These are phyloP conservation scores for Prunus davidiana DNA, from an alignment of 306 rosid species.

Conservation along the genomic window DNA sequence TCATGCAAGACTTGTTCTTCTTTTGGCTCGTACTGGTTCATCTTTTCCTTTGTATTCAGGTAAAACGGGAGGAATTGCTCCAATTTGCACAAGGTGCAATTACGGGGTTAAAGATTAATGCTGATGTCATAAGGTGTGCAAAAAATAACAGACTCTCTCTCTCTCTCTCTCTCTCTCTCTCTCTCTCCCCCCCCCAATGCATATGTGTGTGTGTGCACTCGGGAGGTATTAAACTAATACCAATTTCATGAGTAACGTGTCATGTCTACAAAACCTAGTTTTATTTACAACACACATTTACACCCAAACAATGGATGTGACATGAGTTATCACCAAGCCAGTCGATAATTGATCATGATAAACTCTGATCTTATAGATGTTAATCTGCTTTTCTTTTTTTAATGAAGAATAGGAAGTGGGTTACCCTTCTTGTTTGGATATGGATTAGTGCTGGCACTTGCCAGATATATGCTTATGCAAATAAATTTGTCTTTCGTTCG, in stretches of 20 bases:
- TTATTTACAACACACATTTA: background rate
- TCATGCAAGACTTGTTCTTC: background rate
- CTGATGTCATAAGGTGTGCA: slow-evolving; percentile 70
- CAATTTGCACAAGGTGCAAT: slow-evolving; percentile 98
- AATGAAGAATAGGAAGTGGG: background rate
- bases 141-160: slow-evolving; percentile 20
- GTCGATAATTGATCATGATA: background rate
- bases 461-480: background rate
- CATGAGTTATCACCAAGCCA: background rate
- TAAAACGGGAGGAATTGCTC: slow-evolving; percentile 94
- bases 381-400: background rate
- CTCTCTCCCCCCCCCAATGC: no score
- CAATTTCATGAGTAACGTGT: slow-evolving; percentile 5
- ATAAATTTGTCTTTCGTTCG: background rate
- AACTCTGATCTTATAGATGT: background rate
- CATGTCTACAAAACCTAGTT: background rate
- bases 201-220: background rate
- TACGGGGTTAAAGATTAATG: slow-evolving; percentile 82
- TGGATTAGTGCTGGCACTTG: background rate
- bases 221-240: background rate
- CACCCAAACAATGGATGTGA: background rate
- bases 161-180: background rate
- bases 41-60: slow-evolving; percentile 44
- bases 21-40: background rate
- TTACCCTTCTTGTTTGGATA: background rate